A percentile compares a stretch with the other conserved stretches of the same genome.
Conservation (phyloP, 129 eudicot genomes). For the Flaveria trinervia region DNA sequence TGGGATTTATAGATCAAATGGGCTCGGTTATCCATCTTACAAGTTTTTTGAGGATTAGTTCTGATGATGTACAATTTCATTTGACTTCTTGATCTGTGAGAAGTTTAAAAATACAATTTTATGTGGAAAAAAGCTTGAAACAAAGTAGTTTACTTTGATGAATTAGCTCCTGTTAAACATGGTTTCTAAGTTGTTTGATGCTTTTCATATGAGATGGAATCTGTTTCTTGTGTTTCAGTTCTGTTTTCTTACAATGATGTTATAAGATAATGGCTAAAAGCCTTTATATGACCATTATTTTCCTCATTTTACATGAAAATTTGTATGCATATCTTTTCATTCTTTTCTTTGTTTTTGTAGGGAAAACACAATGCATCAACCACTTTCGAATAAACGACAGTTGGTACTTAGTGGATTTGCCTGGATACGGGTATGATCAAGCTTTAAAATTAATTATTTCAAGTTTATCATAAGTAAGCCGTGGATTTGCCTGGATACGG, state of each 20-base stretch:
- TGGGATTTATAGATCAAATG: too few relatives aligned
- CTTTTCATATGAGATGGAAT: background rate
- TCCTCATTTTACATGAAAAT: too few relatives aligned
- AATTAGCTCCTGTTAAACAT: constrained; percentile 7
- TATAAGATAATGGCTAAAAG: background rate
- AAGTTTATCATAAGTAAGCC: background rate
- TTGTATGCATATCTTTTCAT: too few relatives aligned
- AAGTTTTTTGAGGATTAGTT: too few relatives aligned
- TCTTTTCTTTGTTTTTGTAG: constrained; percentile 43
- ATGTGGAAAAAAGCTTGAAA: background rate
- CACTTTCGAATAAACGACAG: constrained; percentile 89
- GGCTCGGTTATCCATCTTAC: too few relatives aligned
- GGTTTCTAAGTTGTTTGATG: constrained; percentile 14
- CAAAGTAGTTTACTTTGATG: background rate
- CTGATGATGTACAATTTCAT: background rate
- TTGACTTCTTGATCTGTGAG: background rate
- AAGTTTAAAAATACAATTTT: background rate
- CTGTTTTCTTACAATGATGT: constrained; percentile 6
- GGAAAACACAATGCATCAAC: constrained; percentile 98
- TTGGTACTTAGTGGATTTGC: constrained; percentile 95
- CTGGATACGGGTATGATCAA: constrained; percentile 81
- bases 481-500: constrained; percentile 98
- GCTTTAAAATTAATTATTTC: background rate
- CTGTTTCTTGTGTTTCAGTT: constrained; percentile 2
- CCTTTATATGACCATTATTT: too few relatives aligned